phyloP scores from a whole-genome alignment of 2,329 filamentous ascomycete genomes.

The Orbilia javanica region DNA sequence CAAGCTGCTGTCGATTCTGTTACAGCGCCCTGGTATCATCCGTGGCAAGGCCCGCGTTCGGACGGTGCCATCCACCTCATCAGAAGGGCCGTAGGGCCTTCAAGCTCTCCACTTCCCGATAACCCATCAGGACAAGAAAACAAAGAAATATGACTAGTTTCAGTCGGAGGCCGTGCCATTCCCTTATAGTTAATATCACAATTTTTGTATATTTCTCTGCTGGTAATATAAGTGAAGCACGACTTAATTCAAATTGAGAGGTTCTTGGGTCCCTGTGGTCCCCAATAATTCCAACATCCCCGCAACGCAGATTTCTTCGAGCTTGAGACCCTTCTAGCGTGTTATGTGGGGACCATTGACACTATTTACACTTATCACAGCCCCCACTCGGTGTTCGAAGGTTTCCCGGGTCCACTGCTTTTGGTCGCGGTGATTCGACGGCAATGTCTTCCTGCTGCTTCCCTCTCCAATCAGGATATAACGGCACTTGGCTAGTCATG shows the following conservation, averaged over 20 bases:
- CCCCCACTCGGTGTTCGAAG: slow-evolving; percentile 25
- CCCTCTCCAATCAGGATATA: slow-evolving; percentile 20
- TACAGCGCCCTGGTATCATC: slow-evolving; percentile 13
- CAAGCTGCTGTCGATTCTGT: not conserved
- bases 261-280: not conserved
- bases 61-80: slow-evolving; percentile 23
- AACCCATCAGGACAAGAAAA: slow-evolving; percentile 33
- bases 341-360: slow-evolving; percentile 13
- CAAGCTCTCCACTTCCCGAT: slow-evolving; percentile 46
- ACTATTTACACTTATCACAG: slow-evolving; percentile 8
- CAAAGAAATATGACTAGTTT: slow-evolving; percentile 31
- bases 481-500: not conserved
- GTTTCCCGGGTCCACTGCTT: slow-evolving; percentile 4
- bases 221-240: slow-evolving; percentile 44
- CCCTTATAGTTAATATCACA: slow-evolving; percentile 27
- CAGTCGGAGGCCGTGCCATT: slow-evolving; percentile 42
- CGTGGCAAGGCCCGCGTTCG: slow-evolving; percentile 29
- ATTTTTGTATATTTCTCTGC: not conserved
- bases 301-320: slow-evolving; percentile 33
- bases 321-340: slow-evolving; percentile 24
- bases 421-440: slow-evolving; percentile 2
- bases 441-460: slow-evolving; percentile 7
- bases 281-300: slow-evolving; percentile 51
- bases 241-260: slow-evolving; percentile 37
- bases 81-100: not conserved